Percentiles rank a stretch among this genome's conserved stretches.
These are phyloP conservation scores for Huntiella savannae DNA, from an alignment of 2,329 filamentous ascomycete species.

Conservation along the genomic window DNA sequence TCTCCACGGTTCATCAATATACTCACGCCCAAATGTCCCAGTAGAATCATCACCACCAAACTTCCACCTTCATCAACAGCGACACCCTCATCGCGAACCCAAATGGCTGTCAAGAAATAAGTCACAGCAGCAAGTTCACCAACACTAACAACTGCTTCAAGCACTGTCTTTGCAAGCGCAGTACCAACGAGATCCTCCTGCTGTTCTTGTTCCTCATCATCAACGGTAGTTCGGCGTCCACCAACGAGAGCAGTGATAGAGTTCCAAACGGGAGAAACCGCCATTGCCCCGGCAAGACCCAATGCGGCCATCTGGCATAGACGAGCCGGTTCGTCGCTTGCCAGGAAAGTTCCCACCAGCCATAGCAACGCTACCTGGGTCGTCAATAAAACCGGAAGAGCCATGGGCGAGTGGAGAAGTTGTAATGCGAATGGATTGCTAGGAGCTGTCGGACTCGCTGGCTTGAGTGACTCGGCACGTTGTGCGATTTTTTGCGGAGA, in stretches of 20 bases:
- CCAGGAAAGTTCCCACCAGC: neutral
- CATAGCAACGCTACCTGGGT: slow-evolving; percentile 6
- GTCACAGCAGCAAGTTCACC: slow-evolving; percentile 7
- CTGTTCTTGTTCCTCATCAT: neutral
- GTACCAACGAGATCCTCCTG: neutral
- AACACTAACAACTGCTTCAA: slow-evolving; percentile 4
- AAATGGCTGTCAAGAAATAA: slow-evolving; percentile 7
- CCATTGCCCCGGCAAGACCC: slow-evolving; percentile 7
- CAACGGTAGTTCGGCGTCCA: neutral
- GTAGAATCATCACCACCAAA: slow-evolving; percentile 5
- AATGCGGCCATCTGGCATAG: slow-evolving; percentile 9
- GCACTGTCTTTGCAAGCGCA: neutral
- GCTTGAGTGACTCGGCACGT: slow-evolving; percentile 2
- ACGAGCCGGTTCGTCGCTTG: slow-evolving; percentile 5
- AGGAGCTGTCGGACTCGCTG: neutral
- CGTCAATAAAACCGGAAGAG: slow-evolving; percentile 5
- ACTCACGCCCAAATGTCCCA: slow-evolving; percentile 1
- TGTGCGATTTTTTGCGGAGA: slow-evolving; percentile 7
- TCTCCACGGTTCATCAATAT: neutral
- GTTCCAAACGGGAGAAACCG: slow-evolving; percentile 9
- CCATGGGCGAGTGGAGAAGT: slow-evolving; percentile 9
- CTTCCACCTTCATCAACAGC: slow-evolving; percentile 8
- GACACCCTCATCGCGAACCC: slow-evolving; percentile 9
- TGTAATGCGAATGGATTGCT: slow-evolving; percentile 7
- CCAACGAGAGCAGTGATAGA: slow-evolving; percentile 4